Percentiles rank a stretch among this genome's conserved stretches.
Conservation (phyloP, 768 basidiomycete genomes). For the Sistotremastrum suecicum region DNA sequence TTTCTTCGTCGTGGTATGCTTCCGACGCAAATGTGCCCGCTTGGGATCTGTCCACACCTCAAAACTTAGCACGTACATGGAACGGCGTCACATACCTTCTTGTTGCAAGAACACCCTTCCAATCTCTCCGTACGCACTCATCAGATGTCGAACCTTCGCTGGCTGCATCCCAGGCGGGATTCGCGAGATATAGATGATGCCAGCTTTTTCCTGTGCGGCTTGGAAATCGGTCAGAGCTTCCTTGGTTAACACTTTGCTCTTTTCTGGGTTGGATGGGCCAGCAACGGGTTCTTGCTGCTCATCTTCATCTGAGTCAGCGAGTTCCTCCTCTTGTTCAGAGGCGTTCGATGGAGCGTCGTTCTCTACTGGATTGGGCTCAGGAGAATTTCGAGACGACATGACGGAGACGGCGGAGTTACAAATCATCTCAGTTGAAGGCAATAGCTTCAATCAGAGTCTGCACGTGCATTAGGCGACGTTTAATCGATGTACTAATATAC, state of each 20-base stretch:
- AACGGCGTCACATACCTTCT: constrained; percentile 45
- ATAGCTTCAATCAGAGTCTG: no score
- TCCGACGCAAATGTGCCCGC: constrained; percentile 69
- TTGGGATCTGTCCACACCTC: constrained; percentile 48
- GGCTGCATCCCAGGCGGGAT: constrained; percentile 98
- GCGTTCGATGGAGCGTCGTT: no score
- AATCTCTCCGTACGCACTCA: constrained; percentile 80
- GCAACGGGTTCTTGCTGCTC: no score
- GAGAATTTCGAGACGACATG: no score
- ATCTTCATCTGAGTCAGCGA: no score
- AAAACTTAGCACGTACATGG: background rate
- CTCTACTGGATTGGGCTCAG: no score
- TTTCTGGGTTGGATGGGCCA: no score
- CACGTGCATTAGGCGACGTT: no score
- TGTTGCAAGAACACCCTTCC: constrained; percentile 88
- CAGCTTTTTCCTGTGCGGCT: constrained; percentile 58
- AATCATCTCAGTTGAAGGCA: no score
- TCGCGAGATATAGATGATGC: constrained; percentile 87
- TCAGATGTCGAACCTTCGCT: constrained; percentile 85
- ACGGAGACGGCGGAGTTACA: no score
- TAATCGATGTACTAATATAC: no score
- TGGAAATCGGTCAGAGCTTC: constrained; percentile 68
- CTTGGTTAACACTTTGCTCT: constrained; percentile 47
- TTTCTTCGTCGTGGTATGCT: constrained; percentile 73
- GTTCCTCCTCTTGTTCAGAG: no score